Evolutionary conservation across 106 monocot species (phyloP).

Genomic region (Hemerocallis citrina): DNA sequence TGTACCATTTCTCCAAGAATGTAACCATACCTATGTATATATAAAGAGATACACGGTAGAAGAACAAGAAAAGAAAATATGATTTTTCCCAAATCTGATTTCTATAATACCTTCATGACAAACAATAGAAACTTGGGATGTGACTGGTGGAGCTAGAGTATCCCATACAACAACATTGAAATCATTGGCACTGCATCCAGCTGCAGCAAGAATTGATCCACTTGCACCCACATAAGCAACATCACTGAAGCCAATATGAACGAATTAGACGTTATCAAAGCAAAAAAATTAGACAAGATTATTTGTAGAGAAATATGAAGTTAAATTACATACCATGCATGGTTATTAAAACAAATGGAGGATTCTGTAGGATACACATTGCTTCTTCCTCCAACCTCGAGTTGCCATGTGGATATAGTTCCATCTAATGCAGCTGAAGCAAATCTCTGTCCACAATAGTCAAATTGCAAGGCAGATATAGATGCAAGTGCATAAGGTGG

Average conservation of each 20-base stretch:
- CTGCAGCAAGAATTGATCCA: conserved; percentile 87
- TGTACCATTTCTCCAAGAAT: too few relatives aligned
- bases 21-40: too few relatives aligned
- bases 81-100: too few relatives aligned
- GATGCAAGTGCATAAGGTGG: conserved; percentile 78
- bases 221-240: conserved; percentile 64
- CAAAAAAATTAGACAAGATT: background rate
- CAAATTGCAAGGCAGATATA: conserved; percentile 76
- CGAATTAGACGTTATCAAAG: background rate
- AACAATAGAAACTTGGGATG: conserved; percentile 71
- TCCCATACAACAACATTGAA: conserved; percentile 92
- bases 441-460: conserved; percentile 82
- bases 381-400: conserved; percentile 87
- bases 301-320: background rate
- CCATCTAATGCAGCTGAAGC: conserved; percentile 89
- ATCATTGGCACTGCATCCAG: conserved; percentile 71
- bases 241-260: conserved; percentile 44
- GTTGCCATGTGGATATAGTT: conserved; percentile 88
- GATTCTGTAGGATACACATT: conserved; percentile 80
- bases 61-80: too few relatives aligned
- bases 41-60: too few relatives aligned
- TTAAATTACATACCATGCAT: conserved; percentile 81
- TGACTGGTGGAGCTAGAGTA: conserved; percentile 70
- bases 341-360: conserved; percentile 65
- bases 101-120: conserved; percentile 86